Conservation (phyloP, 169 alveolate species). For the Eimeria acervulina region DNA sequence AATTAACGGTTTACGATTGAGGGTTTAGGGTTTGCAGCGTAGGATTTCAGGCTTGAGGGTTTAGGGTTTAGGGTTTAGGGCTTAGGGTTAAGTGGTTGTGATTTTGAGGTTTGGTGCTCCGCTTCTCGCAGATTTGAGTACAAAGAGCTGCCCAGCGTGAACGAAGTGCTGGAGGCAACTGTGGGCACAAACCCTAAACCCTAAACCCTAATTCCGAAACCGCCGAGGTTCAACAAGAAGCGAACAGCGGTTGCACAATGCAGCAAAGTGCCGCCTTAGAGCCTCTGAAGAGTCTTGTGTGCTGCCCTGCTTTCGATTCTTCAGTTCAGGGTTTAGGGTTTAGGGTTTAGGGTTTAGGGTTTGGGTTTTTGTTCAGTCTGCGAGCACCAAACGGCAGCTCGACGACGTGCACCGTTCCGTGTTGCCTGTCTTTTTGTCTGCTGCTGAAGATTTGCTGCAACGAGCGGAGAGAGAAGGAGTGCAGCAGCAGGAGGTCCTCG, state of each 20-base stretch:
- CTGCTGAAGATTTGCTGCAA: conserved; percentile 64
- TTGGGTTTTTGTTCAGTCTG: conserved; percentile 12
- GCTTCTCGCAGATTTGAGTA: neutral
- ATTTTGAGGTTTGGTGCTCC: neutral
- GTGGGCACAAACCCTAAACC: neutral
- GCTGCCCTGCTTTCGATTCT: neutral
- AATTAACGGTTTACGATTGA: too few relatives aligned
- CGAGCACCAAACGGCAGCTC: conserved; percentile 26
- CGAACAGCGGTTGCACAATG: neutral
- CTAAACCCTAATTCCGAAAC: neutral
- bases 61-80: too few relatives aligned
- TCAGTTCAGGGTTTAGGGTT: neutral
- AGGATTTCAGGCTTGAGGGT: too few relatives aligned
- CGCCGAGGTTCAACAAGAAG: neutral
- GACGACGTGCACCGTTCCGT: conserved; percentile 56
- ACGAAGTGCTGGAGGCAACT: neutral
- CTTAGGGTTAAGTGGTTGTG: neutral
- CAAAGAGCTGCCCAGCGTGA: conserved; percentile 12
- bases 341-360: conserved; percentile 14
- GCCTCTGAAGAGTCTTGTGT: neutral
- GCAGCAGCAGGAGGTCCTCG: neutral
- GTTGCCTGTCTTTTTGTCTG: conserved; percentile 51
- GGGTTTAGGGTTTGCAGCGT: too few relatives aligned
- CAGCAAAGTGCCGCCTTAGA: too few relatives aligned
- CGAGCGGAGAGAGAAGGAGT: conserved; percentile 21